Percentiles rank a stretch among this genome's conserved stretches.
phyloP scores from a whole-genome alignment of 495 filamentous ascomycete genomes.

The Penicillium bialowiezense region DNA sequence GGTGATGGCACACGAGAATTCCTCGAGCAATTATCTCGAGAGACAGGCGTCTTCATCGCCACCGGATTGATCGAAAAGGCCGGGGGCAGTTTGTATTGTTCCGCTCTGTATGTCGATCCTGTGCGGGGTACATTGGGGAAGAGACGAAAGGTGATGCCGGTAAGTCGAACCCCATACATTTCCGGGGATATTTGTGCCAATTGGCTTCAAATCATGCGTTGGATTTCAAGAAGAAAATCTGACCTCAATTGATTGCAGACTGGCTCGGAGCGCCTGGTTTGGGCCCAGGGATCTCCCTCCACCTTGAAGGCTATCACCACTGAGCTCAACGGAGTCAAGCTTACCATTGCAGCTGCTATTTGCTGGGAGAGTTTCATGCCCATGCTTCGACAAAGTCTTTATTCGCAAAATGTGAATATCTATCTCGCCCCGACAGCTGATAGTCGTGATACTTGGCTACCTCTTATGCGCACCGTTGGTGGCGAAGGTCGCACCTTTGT shows the following conservation, averaged over 20 bases:
- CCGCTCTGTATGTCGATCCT: slow-evolving; percentile 80
- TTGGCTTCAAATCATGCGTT: too few species aligned
- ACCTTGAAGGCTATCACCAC: slow-evolving; percentile 81
- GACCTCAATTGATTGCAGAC: slow-evolving; percentile 47
- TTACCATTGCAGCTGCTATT: slow-evolving; percentile 82
- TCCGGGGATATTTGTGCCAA: too few species aligned
- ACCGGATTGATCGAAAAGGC: slow-evolving; percentile 75
- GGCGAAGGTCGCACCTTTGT: slow-evolving; percentile 83
- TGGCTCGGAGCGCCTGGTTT: slow-evolving; percentile 76
- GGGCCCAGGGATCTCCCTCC: slow-evolving; percentile 81
- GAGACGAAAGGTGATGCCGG: slow-evolving; percentile 91
- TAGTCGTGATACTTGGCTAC: slow-evolving; percentile 76
- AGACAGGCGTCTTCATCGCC: slow-evolving; percentile 78
- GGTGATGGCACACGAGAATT: slow-evolving; percentile 86
- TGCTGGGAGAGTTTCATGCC: slow-evolving; percentile 99
- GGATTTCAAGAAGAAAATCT: not conserved
- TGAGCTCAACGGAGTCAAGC: slow-evolving; percentile 68
- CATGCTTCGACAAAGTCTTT: slow-evolving; percentile 72
- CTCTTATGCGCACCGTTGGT: slow-evolving; percentile 77
- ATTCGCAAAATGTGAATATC: slow-evolving; percentile 87
- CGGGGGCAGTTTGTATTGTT: slow-evolving; percentile 83
- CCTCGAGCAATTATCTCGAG: slow-evolving; percentile 67
- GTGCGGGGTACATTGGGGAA: slow-evolving; percentile 71
- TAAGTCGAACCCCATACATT: slow-evolving; percentile 23
- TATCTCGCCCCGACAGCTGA: slow-evolving; percentile 94